Evolutionary conservation across 495 filamentous ascomycete genomes (phyloP).

Genomic region (Darksidea phi): DNA sequence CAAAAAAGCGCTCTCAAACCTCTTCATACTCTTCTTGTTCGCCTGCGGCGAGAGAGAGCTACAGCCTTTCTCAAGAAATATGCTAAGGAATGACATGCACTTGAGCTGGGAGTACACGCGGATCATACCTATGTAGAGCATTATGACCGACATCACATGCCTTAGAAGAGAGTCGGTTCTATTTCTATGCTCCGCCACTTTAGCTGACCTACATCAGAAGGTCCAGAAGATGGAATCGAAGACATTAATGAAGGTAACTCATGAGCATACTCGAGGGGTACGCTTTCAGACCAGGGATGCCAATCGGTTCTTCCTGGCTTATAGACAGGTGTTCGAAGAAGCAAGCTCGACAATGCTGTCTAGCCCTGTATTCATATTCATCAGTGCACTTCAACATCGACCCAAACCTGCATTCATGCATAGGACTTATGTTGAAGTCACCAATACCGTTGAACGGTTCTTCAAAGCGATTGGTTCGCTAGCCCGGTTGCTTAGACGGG

Average conservation of each 20-base stretch:
- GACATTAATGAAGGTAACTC: not conserved
- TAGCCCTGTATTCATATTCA: no score
- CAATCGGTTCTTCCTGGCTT: no score
- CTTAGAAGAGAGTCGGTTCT: not conserved
- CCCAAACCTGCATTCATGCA: no score
- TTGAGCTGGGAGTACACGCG: not conserved
- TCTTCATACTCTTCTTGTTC: not conserved
- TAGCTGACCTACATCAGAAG: not conserved
- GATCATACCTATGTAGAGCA: not conserved
- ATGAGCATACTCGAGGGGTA: not conserved
- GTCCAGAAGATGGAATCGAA: no score
- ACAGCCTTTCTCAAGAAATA: constrained; percentile 1
- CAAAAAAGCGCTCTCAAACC: not conserved
- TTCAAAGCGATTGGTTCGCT: no score
- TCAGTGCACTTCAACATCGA: no score
- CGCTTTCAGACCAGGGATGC: no score
- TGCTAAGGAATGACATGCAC: not conserved
- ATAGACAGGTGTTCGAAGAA: no score
- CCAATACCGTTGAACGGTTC: no score
- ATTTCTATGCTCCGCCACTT: not conserved
- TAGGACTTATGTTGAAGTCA: no score
- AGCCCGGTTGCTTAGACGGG: no score
- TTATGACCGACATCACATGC: not conserved
- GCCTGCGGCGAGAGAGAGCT: not conserved
- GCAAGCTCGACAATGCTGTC: no score